Base-by-base conservation (phyloP, 139 green algal species). In the Auxenochlorella protothecoides region DNA sequence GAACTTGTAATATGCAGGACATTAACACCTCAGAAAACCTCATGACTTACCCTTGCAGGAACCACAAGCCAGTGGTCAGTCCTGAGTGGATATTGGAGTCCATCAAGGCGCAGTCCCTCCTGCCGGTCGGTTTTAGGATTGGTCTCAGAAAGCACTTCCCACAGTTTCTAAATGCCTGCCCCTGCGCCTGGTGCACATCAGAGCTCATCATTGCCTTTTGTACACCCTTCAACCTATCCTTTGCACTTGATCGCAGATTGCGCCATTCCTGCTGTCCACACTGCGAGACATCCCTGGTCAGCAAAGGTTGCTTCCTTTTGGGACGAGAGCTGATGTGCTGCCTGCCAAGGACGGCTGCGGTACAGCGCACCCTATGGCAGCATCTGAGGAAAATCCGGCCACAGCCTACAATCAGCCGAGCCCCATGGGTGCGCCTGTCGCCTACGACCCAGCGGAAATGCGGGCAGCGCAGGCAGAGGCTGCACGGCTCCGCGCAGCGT, bases 71-170 rank as follows among this genome's bases (percentile, higher is more conserved):
- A 2, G 73, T 92, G 3, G 85, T 96, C 15, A 71, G 82, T 44
- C 91, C 91, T 4, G 87, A 92, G 12, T 96, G 91, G 90, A 72
- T 96, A 13, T 74, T 89, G 4, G 89, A 91, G 27, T 44, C 27
- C 27, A 44, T 44, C 27, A 44, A 44, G 27, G 27, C 27, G 27
- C 27, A 44, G 27, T 44, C 27, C 27, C 27, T 44, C 27, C 27
- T 44, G 27, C 27, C 27, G 27, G 27, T 44, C 27, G 27, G 27
- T 44, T 44, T 44, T 44, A 44, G 27, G 27, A 44, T 44, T 44
- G 27, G 27, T 44, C 27, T 44, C 27, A 44, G 27, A 44, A 44
- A 44, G 27, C 27, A 44, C 27, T 44, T 44, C 1, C 1, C 27
- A 2, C 27, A 44, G 27, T 55, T 59, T 71, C 11, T 53, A 13